Evolutionary conservation across 1,284 basidiomycete species (phyloP), one percentile per base, ranked within the genome.

Genomic region (Ustanciosporium gigantosporum): DNA sequence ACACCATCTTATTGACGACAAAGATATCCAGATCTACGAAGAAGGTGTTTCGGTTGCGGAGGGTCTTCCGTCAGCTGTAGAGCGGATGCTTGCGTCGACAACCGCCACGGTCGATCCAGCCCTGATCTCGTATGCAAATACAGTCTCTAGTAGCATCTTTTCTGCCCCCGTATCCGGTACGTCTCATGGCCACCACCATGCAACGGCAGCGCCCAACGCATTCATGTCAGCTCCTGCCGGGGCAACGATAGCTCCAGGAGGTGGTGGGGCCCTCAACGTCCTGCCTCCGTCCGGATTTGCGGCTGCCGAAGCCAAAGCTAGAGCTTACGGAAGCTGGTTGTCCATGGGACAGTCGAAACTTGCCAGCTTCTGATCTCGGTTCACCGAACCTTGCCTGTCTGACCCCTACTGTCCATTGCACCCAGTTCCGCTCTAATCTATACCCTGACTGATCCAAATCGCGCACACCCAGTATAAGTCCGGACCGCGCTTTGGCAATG

Each of bases 1-100:
- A 17, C 48, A 65, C 39, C 61, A 58, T 17, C 17, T 58, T 49
- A 55, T 65, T 36, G 50, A 65, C 47, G 61, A 65, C 20, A 59
- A 56, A 20, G 61, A 65, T 36, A 55, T 59, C 16, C 46, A 51
- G 44, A 59, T 66, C 41, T 68, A 68, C 47, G 66, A 68, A 36
- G 56, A 68, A 19, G 57, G 62, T 20, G 66, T 68, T 1, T 53
- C 41, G 0, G 25, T 57, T 34, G 49, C 46, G 22, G 41, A 43
- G 3, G 50, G 55, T 4, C 41, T 25, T 32, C 42, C 45, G 4
- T 34, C 29, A 0, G 48, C 45, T 19, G 46, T 59, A 22, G 55
- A 56, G 13, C 36, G 41, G 2, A 22, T 34, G 8, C 31, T 35
- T 9, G 24, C 23, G 41, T 59, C 25, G 53, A n/a, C n/a, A n/a